Percentiles rank a stretch among this genome's conserved stretches.
Evolutionary conservation across 257 asterid species (phyloP).

Genomic region (Gynochthodes officinalis): DNA sequence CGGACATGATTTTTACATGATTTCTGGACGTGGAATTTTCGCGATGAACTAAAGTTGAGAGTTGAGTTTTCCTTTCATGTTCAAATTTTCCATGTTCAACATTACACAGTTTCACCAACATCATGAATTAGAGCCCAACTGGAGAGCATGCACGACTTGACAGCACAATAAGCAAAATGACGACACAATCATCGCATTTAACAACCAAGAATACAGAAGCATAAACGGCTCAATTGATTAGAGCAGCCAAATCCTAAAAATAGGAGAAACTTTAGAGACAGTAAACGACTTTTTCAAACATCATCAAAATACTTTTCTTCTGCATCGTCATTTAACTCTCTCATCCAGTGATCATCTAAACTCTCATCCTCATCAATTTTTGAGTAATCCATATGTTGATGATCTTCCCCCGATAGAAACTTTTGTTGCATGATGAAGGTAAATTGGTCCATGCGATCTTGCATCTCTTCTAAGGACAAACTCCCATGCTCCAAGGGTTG

Average conservation of each 20-base stretch:
- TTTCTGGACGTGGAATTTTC: neutral
- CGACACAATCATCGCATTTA: neutral
- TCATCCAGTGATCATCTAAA: slow-evolving; percentile 93
- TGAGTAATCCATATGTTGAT: slow-evolving; percentile 71
- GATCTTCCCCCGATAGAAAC: slow-evolving; percentile 83
- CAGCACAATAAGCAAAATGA: neutral
- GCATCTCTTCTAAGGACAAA: slow-evolving; percentile 60
- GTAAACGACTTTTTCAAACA: slow-evolving; percentile 24
- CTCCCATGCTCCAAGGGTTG: slow-evolving; percentile 31
- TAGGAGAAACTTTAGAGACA: too few species aligned
- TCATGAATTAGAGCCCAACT: neutral
- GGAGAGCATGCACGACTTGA: neutral
- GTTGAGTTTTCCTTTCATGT: too few species aligned
- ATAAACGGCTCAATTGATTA: neutral
- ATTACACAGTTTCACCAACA: neutral
- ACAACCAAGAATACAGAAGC: neutral
- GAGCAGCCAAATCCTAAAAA: neutral
- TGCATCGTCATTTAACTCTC: slow-evolving; percentile 77
- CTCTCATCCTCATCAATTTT: slow-evolving; percentile 76
- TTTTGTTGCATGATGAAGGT: slow-evolving; percentile 75
- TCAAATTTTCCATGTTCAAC: neutral
- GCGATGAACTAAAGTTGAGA: too few species aligned
- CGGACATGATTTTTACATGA: neutral
- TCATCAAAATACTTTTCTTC: slow-evolving; percentile 96
- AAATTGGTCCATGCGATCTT: slow-evolving; percentile 77